Conservation (phyloP, 2,329 filamentous ascomycete genomes). For the Periconia sp. region DNA sequence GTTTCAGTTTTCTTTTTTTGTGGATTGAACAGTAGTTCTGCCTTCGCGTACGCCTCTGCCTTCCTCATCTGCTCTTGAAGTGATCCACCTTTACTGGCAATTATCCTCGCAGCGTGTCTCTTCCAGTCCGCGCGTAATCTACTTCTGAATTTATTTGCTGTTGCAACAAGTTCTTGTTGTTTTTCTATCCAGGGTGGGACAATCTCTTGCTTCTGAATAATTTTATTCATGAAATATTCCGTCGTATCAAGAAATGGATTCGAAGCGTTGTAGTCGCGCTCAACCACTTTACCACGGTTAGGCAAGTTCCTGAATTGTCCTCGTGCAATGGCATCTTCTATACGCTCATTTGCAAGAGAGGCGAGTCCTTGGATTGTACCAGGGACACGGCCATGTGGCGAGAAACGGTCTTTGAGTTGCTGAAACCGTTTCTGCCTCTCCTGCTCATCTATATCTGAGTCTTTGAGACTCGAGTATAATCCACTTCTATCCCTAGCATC, state of each 20-base stretch:
- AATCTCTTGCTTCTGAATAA: conserved; percentile 94
- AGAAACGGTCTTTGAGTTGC: conserved; percentile 80
- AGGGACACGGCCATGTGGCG: conserved; percentile 73
- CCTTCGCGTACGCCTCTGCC: conserved; percentile 73
- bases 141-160: conserved; percentile 69
- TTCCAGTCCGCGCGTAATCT: conserved; percentile 83
- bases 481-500: conserved; percentile 61
- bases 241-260: conserved; percentile 95
- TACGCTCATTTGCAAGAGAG: conserved; percentile 84
- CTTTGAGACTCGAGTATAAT: conserved; percentile 57
- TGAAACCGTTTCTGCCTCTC: conserved; percentile 72
- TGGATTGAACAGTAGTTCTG: conserved; percentile 70
- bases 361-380: conserved; percentile 76
- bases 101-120: conserved; percentile 76
- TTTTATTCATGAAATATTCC: conserved; percentile 98
- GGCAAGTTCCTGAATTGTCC: conserved; percentile 86
- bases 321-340: conserved; percentile 89
- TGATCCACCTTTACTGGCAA: conserved; percentile 74
- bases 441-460: conserved; percentile 62
- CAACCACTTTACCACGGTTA: conserved; percentile 68
- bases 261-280: conserved; percentile 77
- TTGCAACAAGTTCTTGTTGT: conserved; percentile 81
- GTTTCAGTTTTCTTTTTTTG: conserved; percentile 47
- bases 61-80: conserved; percentile 71
- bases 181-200: conserved; percentile 99